Evolutionary conservation across 148 eudicot species (phyloP), one percentile per base, ranked within the genome.

Genomic region (Persicaria tinctoria): DNA sequence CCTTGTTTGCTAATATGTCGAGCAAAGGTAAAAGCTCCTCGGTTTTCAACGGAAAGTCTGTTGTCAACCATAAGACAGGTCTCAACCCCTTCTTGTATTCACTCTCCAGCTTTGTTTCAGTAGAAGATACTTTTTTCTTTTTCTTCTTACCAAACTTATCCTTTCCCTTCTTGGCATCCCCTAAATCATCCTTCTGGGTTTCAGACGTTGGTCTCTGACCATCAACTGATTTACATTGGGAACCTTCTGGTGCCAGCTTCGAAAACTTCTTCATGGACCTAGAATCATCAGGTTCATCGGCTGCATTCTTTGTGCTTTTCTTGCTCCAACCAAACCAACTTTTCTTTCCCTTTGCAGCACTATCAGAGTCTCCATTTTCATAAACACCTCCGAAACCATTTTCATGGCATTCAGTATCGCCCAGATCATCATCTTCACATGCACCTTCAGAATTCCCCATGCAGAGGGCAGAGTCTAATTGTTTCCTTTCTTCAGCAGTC

Each of bases 51-150:
- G 87, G 91, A 56, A 88, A 88, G 78, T 80, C 78, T 8, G 87
- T 87, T 32, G 89, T 81, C 57, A 88, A 84, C 89, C 89, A 86
- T n/a, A 88, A 80, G 71, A 86, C 74, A 66, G 91, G 91, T 83
- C 89, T 86, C 75, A 88, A 80, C 18, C 89, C 91, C 82, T 88
- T 88, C 78, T 86, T 88, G 75, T 84, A 88, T 75, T 87, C 91
- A 66, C 80, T 85, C 78, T 88, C 91, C 32, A 80, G 81, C 70
- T 54, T 82, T 46, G 51, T 85, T 70, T 85, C 83, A 48, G 51
- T 53, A 46, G 53, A 46, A 70, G 53, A 3, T 49, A 41, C 66
- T 79, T 83, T 51, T 78, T 79, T 1, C 80, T 74, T 72, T 47
- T 83, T 59, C 74, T 83, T 80, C 68, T 82, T 2, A 78, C 87